phyloP scores from a whole-genome alignment of 2,329 filamentous ascomycete species.

The Alternaria angustiovoidea region DNA sequence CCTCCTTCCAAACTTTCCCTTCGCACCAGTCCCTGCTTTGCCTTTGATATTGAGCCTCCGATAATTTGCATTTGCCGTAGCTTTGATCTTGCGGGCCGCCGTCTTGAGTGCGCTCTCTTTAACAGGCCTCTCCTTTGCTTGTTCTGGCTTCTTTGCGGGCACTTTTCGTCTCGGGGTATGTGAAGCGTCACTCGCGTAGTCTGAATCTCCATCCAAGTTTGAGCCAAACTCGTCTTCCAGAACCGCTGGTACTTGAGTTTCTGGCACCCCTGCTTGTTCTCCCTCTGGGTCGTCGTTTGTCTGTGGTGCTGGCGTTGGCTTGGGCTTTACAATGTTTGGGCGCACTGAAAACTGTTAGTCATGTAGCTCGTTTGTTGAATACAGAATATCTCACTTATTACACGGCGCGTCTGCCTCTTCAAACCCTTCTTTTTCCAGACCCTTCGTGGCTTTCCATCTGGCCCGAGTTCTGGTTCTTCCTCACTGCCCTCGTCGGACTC shows the following conservation, averaged over 20 bases:
- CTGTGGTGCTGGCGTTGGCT: constrained; percentile 49
- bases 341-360: constrained; percentile 48
- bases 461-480: constrained; percentile 53
- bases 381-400: constrained; percentile 60
- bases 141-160: constrained; percentile 26
- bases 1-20: constrained; percentile 51
- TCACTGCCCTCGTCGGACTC: constrained; percentile 69
- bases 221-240: constrained; percentile 46
- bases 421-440: constrained; percentile 84
- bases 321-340: constrained; percentile 51
- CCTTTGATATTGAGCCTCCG: constrained; percentile 60
- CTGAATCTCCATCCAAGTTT: constrained; percentile 47
- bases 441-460: constrained; percentile 67
- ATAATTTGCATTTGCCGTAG: constrained; percentile 59
- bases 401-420: constrained; percentile 76
- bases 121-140: constrained; percentile 19
- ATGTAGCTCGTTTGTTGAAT: background rate
- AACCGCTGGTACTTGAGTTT: constrained; percentile 38
- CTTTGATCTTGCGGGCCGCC: constrained; percentile 55
- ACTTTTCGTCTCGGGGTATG: constrained; percentile 40
- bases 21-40: constrained; percentile 52
- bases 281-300: constrained; percentile 38
- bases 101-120: constrained; percentile 48
- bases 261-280: constrained; percentile 53
- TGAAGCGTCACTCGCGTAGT: constrained; percentile 54